Conservation (phyloP, 2,329 filamentous ascomycete genomes). For the Coniochaeta pulveracea region DNA sequence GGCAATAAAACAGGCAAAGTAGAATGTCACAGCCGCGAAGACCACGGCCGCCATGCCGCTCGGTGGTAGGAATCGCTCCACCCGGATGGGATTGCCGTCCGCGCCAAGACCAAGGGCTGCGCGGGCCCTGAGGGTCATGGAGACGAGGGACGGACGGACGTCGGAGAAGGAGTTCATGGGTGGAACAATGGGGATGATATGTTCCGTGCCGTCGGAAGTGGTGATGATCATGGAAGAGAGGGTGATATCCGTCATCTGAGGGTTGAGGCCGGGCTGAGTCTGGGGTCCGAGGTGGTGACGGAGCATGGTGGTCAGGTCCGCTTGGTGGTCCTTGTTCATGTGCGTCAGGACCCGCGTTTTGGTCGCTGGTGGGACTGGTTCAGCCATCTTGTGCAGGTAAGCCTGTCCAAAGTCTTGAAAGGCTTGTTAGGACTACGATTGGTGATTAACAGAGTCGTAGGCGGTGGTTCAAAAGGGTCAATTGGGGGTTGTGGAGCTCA, state of each 20-base stretch:
- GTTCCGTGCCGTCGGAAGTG: slow-evolving; percentile 30
- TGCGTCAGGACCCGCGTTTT: too few species aligned
- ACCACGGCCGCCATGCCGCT: slow-evolving; percentile 35
- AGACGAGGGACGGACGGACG: slow-evolving; percentile 57
- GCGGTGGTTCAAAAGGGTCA: too few species aligned
- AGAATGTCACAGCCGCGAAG: slow-evolving; percentile 42
- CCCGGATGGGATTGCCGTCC: slow-evolving; percentile 27
- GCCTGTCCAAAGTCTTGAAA: too few species aligned
- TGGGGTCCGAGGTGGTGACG: slow-evolving; percentile 49
- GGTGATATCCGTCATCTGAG: slow-evolving; percentile 49
- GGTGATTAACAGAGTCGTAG: too few species aligned
- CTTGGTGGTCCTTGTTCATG: slow-evolving; percentile 77
- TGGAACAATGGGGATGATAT: slow-evolving; percentile 54
- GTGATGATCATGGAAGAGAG: slow-evolving; percentile 50
- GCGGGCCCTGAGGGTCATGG: slow-evolving; percentile 52
- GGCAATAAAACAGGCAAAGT: slow-evolving; percentile 37
- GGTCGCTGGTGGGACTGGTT: too few species aligned
- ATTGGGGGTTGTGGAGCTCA: too few species aligned
- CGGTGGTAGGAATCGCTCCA: slow-evolving; percentile 29
- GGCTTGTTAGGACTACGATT: too few species aligned
- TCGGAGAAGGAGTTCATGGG: slow-evolving; percentile 59
- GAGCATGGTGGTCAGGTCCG: slow-evolving; percentile 68
- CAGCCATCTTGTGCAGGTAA: too few species aligned
- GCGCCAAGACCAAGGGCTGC: slow-evolving; percentile 41
- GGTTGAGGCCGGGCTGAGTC: slow-evolving; percentile 31